phyloP scores from a whole-genome alignment of 1,139 yeast genomes.

The Debaryomyces fabryi region DNA sequence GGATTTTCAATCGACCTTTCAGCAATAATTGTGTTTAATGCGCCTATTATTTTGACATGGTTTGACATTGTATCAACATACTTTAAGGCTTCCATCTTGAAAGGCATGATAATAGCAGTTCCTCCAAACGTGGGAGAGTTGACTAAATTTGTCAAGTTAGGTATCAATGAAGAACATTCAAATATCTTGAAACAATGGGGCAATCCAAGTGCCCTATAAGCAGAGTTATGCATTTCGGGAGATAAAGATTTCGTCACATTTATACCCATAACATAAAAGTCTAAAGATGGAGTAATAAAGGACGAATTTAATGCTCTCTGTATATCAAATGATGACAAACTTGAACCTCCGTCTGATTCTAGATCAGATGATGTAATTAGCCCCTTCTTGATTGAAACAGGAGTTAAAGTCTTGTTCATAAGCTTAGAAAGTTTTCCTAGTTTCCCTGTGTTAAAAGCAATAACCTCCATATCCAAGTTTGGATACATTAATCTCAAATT shows the following conservation, averaged over 20 bases:
- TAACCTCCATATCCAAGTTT: slow-evolving; percentile 6
- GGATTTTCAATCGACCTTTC: slow-evolving; percentile 15
- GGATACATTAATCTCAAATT: slow-evolving; percentile 11
- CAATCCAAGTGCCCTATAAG: slow-evolving; percentile 14
- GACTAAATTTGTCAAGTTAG: slow-evolving; percentile 11
- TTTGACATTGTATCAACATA: slow-evolving; percentile 15
- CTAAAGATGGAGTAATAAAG: slow-evolving; percentile 12
- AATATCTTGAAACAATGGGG: slow-evolving; percentile 12
- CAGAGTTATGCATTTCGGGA: slow-evolving; percentile 14
- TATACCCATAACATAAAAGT: slow-evolving; percentile 14
- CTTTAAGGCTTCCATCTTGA: slow-evolving; percentile 13
- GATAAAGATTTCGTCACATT: slow-evolving; percentile 10
- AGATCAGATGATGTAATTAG: neutral
- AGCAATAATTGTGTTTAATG: slow-evolving; percentile 15
- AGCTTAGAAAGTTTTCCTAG: slow-evolving; percentile 15
- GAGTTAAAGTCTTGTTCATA: slow-evolving; percentile 14
- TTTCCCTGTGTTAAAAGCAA: slow-evolving; percentile 15
- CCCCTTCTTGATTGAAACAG: slow-evolving; percentile 9
- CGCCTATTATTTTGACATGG: slow-evolving; percentile 18
- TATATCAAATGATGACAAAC: slow-evolving; percentile 11
- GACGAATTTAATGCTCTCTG: slow-evolving; percentile 13
- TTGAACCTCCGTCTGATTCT: neutral
- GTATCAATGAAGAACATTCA: slow-evolving; percentile 10
- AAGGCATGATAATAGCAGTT: slow-evolving; percentile 16
- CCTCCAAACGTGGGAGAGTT: slow-evolving; percentile 19